Evolutionary conservation across 352 stramenopile species (phyloP).

Genomic region (Pythium brachiatum): DNA sequence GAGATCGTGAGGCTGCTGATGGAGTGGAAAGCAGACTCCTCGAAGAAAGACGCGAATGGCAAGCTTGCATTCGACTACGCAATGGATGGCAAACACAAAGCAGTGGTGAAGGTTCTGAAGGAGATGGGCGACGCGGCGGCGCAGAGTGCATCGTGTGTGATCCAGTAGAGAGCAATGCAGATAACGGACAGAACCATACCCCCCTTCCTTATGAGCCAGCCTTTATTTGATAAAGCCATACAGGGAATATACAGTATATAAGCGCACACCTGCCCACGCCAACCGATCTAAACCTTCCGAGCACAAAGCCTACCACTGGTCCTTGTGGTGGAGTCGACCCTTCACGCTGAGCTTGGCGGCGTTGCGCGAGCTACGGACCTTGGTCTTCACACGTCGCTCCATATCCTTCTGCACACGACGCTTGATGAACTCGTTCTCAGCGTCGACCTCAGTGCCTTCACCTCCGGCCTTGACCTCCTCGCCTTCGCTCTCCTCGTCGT

Average conservation of each 20-base stretch:
- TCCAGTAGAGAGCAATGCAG: conserved; percentile 49
- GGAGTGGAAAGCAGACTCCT: conserved; percentile 86
- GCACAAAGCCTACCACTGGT: conserved; percentile 36
- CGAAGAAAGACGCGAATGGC: conserved; percentile 86
- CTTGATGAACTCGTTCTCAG: conserved; percentile 78
- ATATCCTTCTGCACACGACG: conserved; percentile 76
- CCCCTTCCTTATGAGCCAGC: conserved; percentile 1
- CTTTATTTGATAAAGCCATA: conserved; percentile 14
- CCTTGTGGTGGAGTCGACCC: conserved; percentile 81
- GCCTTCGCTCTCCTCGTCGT: conserved; percentile 13
- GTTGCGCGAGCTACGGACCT: conserved; percentile 68
- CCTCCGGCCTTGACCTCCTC: conserved; percentile 25
- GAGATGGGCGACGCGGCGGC: conserved; percentile 90
- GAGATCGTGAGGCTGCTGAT: conserved; percentile 92
- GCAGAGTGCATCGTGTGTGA: conserved; percentile 81
- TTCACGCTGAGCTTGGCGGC: conserved; percentile 85
- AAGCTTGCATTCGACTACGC: conserved; percentile 92
- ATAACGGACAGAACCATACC: neutral
- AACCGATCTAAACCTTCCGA: neutral
- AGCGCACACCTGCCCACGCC: neutral
- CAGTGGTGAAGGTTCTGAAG: conserved; percentile 90
- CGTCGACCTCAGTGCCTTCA: conserved; percentile 37
- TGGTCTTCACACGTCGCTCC: conserved; percentile 48
- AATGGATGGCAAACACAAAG: conserved; percentile 91
- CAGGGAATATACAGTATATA: conserved; percentile 24